Evolutionary conservation across 805 yeast genomes (phyloP), one percentile per base, ranked within the genome.

Genomic region (Starmerella gropengiesseri): DNA sequence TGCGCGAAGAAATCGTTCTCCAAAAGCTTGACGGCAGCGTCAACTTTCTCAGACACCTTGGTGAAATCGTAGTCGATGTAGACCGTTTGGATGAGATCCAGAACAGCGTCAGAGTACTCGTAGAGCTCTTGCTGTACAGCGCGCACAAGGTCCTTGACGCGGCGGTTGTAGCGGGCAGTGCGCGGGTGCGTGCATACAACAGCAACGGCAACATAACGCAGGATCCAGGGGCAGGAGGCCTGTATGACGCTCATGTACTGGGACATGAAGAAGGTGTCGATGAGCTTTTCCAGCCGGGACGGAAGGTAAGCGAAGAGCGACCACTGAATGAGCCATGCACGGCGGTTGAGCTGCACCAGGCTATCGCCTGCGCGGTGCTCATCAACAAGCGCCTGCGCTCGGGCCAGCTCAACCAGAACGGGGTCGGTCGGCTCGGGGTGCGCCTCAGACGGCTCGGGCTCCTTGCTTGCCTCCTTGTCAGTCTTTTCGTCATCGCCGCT

Each of bases 241-340:
- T 78, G 83, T 56, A 78, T 77, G 2, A 82, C 71, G 45, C 77
- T 72, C 47, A 78, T 60, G 58, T 75, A 76, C 7, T 78, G 72
- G 4, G 78, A 70, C 14, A 74, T 64, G 56, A 75, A 69, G 59
- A 75, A 74, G 40, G 75, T 56, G 48, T 78, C 83, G 44, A 71
- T 65, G 45, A 78, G 61, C 34, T 66, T 65, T 41, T 74, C 78
- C 23, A 68, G 55, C 14, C 54, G 44, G 8, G 79, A 78, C 43
- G 67, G 64, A 68, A 75, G 75, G 54, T 71, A 74, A 49, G 77
- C 76, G 66, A 76, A 78, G 47, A 78, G 62, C 2, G 80, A 65
- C 77, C 81, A 77, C 62, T 78, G 84, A 55, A 77, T 71, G 46
- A 77, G 62, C 81, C 83, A 78, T 26, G 77, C 69, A 56, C 81